These are phyloP conservation scores for Corchorus olitorius DNA, from an alignment of 345 rosid species.

Conservation along the genomic window DNA sequence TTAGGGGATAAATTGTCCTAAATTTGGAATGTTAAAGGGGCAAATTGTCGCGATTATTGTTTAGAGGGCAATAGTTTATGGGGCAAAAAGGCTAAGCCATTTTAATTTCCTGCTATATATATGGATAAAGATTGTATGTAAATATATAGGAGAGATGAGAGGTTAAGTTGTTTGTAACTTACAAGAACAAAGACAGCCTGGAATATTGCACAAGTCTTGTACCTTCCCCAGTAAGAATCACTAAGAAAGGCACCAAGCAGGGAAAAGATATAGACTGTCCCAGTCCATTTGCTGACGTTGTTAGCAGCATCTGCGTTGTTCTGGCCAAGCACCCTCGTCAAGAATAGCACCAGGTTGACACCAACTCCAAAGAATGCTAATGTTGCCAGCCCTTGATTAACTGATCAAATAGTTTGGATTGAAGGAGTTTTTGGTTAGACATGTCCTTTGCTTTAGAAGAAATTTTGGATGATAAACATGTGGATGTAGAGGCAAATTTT, in stretches of 20 bases:
- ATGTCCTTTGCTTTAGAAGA: not conserved
- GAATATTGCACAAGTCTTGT: constrained; percentile 89
- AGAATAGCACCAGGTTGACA: constrained; percentile 84
- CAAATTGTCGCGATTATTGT: no score
- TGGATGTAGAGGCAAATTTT: not conserved
- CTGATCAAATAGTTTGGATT: constrained; percentile 41
- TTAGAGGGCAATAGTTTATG: no score
- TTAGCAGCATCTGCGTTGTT: constrained; percentile 93
- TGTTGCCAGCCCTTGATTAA: constrained; percentile 95
- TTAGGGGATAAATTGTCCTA: no score
- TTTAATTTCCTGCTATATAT: not conserved
- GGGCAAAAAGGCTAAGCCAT: not conserved
- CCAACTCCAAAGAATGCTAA: constrained; percentile 95
- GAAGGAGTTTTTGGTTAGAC: not conserved
- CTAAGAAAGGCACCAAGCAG: constrained; percentile 96
- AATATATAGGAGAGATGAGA: not conserved
- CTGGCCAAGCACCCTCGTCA: constrained; percentile 87
- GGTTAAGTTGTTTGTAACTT: constrained; percentile 26
- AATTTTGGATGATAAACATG: not conserved
- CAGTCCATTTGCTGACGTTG: constrained; percentile 97
- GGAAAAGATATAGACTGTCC: constrained; percentile 94
- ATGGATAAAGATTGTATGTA: not conserved
- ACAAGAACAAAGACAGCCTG: constrained; percentile 87
- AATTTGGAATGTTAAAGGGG: no score
- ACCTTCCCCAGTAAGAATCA: constrained; percentile 97